Conservation (phyloP, 108 stramenopile genomes). For the Licmophora abbreviata region DNA sequence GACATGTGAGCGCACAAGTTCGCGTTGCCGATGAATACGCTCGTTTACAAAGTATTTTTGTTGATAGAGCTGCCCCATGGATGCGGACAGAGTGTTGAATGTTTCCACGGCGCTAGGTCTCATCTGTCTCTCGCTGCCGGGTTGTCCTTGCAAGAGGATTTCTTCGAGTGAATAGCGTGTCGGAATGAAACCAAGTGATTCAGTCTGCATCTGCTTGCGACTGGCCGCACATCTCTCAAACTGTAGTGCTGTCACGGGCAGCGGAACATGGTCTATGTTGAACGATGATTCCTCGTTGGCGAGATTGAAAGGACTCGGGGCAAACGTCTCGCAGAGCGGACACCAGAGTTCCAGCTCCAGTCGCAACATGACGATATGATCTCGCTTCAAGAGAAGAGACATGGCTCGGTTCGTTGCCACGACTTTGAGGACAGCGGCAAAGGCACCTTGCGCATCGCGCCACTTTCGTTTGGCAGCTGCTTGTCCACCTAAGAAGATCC, state of each 20-base stretch:
- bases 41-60: constrained; percentile 41
- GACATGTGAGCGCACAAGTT: constrained; percentile 44
- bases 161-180: constrained; percentile 26
- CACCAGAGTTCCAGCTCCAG: constrained; percentile 80
- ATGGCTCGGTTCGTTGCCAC: constrained; percentile 42
- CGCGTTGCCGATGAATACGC: constrained; percentile 43
- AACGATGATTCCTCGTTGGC: constrained; percentile 3
- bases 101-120: constrained; percentile 33
- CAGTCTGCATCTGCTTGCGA: constrained; percentile 54
- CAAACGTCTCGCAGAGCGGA: constrained; percentile 76
- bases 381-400: constrained; percentile 50
- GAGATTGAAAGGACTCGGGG: constrained; percentile 30
- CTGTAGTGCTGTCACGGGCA: constrained; percentile 33
- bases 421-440: constrained; percentile 58
- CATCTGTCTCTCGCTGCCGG: constrained; percentile 18
- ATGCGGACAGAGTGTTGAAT: constrained; percentile 54
- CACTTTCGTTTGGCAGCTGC: constrained; percentile 77
- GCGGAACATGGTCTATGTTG: no score
- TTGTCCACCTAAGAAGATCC: constrained; percentile 36
- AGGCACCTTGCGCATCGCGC: constrained; percentile 76
- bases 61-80: constrained; percentile 51
- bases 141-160: constrained; percentile 9
- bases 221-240: constrained; percentile 32
- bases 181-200: constrained; percentile 62
- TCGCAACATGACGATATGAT: constrained; percentile 50